A percentile compares a stretch with the other conserved stretches of the same genome.
phyloP scores from a whole-genome alignment of 441 rosid species.

The Pelargonium exstipulatum region DNA sequence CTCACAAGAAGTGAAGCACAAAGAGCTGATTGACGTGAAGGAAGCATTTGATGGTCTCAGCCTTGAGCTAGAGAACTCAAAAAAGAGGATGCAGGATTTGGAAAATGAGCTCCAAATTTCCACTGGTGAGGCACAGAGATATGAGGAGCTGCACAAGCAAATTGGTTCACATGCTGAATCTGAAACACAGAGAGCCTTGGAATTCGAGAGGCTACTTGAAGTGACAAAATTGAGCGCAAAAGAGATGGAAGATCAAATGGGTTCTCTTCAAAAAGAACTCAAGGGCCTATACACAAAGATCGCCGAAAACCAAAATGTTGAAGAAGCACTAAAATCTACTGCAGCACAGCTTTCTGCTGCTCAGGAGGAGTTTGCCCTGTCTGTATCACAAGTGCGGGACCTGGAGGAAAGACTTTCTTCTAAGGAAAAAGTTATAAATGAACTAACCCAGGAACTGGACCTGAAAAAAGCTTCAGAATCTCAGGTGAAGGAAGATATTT shows the following conservation, averaged over 20 bases:
- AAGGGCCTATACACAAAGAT: slow-evolving; percentile 54
- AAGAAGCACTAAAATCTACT: slow-evolving; percentile 60
- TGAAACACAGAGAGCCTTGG: slow-evolving; percentile 63
- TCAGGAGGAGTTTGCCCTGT: slow-evolving; percentile 57
- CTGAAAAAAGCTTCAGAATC: slow-evolving; percentile 60
- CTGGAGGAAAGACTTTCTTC: slow-evolving; percentile 55
- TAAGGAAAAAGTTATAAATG: slow-evolving; percentile 53
- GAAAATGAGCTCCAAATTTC: slow-evolving; percentile 57
- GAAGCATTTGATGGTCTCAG: slow-evolving; percentile 65
- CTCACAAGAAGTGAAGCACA: slow-evolving; percentile 63
- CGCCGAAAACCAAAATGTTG: slow-evolving; percentile 61
- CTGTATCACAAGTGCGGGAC: slow-evolving; percentile 54
- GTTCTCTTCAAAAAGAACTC: slow-evolving; percentile 59
- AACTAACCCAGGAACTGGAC: slow-evolving; percentile 55
- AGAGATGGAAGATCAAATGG: slow-evolving; percentile 58
- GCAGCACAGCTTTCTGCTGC: slow-evolving; percentile 51
- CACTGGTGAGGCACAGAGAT: slow-evolving; percentile 56
- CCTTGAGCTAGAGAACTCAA: slow-evolving; percentile 58
- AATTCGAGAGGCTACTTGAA: slow-evolving; percentile 67
- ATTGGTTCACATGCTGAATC: slow-evolving; percentile 75
- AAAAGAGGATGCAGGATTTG: slow-evolving; percentile 60
- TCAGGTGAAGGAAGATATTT: slow-evolving; percentile 52
- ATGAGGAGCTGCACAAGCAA: slow-evolving; percentile 74
- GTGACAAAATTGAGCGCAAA: slow-evolving; percentile 49
- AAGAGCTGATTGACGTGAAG: slow-evolving; percentile 64